Evolutionary conservation across 2,329 filamentous ascomycete species (phyloP).

Genomic region (Fusarium phyllophilum): DNA sequence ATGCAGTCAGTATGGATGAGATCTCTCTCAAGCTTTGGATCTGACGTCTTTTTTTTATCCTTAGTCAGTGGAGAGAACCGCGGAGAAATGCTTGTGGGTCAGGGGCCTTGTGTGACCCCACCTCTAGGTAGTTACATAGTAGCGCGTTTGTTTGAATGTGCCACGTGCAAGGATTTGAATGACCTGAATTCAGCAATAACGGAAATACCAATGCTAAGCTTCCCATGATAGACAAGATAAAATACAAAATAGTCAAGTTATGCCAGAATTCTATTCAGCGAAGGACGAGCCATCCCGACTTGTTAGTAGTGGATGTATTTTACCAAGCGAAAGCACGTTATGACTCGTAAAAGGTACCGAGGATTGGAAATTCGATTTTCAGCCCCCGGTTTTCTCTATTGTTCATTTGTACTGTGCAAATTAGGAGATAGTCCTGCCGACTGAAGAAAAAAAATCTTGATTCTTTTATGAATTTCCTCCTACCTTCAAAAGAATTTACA

Average conservation of each 20-base stretch:
- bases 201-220: neutral
- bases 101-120: slow-evolving; percentile 24
- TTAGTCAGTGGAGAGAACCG: slow-evolving; percentile 23
- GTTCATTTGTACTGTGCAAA: neutral
- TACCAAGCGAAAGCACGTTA: neutral
- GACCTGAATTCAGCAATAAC: neutral
- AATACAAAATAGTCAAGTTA: neutral
- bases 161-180: slow-evolving; percentile 25
- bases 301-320: neutral
- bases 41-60: slow-evolving; percentile 35
- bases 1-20: neutral
- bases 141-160: slow-evolving; percentile 13
- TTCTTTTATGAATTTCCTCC: neutral
- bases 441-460: neutral
- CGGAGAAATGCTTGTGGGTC: slow-evolving; percentile 40
- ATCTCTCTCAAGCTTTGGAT: slow-evolving; percentile 7
- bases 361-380: neutral
- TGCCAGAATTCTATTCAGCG: too few species aligned
- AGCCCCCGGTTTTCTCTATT: neutral
- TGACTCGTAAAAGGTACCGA: neutral
- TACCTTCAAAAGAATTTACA: neutral
- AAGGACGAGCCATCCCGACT: neutral
- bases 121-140: neutral
- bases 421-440: too few species aligned
- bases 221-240: neutral